Evolutionary conservation across 306 rosid genomes (phyloP).

Genomic region (Quercus parvula): DNA sequence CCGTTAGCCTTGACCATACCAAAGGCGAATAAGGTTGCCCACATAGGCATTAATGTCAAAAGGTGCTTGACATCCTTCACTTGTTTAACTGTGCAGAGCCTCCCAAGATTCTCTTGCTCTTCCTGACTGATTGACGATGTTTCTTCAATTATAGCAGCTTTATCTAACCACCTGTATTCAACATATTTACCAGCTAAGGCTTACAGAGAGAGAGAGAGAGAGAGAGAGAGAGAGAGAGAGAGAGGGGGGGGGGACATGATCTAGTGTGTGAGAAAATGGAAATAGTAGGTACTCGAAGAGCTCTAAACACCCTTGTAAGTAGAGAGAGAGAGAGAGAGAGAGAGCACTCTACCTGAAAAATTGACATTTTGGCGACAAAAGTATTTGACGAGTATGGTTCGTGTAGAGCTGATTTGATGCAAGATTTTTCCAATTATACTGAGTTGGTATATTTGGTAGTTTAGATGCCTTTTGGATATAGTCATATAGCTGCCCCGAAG

Average conservation of each 20-base stretch:
- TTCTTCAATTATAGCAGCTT: not conserved
- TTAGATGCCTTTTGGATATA: not conserved
- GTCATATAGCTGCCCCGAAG: not conserved
- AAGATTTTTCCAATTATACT: slow-evolving; percentile 5
- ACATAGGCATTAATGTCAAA: not conserved
- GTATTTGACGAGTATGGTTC: not conserved
- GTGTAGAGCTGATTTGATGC: not conserved
- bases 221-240: too few relatives aligned
- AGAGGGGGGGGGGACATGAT: too few relatives aligned
- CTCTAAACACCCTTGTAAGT: too few relatives aligned
- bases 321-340: too few relatives aligned
- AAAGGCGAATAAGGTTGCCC: not conserved
- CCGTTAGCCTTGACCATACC: not conserved
- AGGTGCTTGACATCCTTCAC: not conserved
- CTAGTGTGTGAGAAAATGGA: too few relatives aligned
- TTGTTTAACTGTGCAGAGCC: not conserved
- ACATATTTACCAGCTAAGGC: too few relatives aligned
- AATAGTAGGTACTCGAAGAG: too few relatives aligned
- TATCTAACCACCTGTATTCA: not conserved
- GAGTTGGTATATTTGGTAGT: not conserved
- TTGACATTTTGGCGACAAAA: not conserved
- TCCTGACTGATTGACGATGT: not conserved
- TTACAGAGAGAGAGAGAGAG: too few relatives aligned
- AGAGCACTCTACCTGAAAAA: not conserved
- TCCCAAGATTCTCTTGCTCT: not conserved